Conservation (phyloP, 106 monocot species). For the Dendrobium huoshanense region DNA sequence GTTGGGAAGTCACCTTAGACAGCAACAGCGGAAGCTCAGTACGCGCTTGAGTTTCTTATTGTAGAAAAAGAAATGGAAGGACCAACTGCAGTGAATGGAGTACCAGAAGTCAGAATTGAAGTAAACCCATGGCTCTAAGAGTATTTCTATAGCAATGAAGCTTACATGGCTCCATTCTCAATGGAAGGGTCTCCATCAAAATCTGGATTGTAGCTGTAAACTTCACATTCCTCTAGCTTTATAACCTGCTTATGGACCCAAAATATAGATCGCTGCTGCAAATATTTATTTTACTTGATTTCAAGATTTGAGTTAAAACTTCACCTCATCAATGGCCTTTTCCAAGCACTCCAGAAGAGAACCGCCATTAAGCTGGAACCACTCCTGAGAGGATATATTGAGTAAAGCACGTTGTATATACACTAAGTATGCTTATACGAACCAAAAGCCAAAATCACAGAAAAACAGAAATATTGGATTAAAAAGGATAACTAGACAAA, state of each 20-base stretch:
- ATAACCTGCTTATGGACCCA: slow-evolving; percentile 44
- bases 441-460: background rate
- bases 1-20: slow-evolving; percentile 49
- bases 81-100: slow-evolving; percentile 55
- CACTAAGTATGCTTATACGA: background rate
- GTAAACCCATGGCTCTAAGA: background rate
- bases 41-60: slow-evolving; percentile 87
- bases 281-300: background rate
- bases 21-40: slow-evolving; percentile 82
- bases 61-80: slow-evolving; percentile 95
- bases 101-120: background rate
- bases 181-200: slow-evolving; percentile 68
- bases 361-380: slow-evolving; percentile 44
- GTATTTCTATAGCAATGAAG: background rate
- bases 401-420: background rate
- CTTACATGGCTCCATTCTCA: slow-evolving; percentile 85
- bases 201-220: slow-evolving; percentile 97
- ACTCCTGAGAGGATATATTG: slow-evolving; percentile 39
- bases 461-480: too few species aligned
- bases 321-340: slow-evolving; percentile 86
- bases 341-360: slow-evolving; percentile 69
- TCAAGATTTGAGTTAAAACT: background rate
- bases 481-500: too few species aligned
- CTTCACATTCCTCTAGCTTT: slow-evolving; percentile 74
- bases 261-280: background rate